Evolutionary conservation across 345 rosid species (phyloP), one percentile per base, ranked within the genome.

Genomic region (Erucastrum elatum): DNA sequence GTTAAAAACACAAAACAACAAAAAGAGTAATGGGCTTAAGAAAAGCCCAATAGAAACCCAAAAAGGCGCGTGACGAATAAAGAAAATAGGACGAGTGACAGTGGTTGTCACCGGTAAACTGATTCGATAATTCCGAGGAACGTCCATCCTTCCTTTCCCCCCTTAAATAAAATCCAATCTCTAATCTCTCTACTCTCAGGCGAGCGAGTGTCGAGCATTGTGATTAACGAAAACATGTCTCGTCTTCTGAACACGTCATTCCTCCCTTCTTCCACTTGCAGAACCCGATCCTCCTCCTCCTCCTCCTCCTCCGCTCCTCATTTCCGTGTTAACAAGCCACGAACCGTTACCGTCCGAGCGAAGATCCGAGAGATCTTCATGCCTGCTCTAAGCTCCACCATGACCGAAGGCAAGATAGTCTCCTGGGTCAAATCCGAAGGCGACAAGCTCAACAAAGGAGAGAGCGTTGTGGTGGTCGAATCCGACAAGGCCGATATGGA

Each of bases 401-500:
- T 93, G 98, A 93, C 97, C 0, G 97, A 93, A 39, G 99, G 99
- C 1, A 95, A 90, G 85, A 91, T 95, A 83, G 98, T 95, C 2
- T 90, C 99, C 0, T 95, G 99, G 99, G 75, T 89, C 39, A 94
- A 87, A 76, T 88, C 97, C 33, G 97, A 94, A 78, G 97, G 98
- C 46, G 98, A 94, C 68, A 88, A 88, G 86, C 91, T 95, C 16
- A 77, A 84, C 41, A 93, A 91, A 71, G 98, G 98, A 17, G 96
- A 95, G 84, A 91, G 97, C 65, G 98, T 95, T 31, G 97, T 95
- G 11, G 94, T 95, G 2, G 97, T 95, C 5, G 99, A 95, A 84
- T 95, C 98, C 7, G 98, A 91, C 75, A 95, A 91, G 77, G 99
- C 98, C 10, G 98, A 95, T 82, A 95, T 95, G 99, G 99, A 95